Evolutionary conservation across 2,329 filamentous ascomycete species (phyloP), one percentile per base, ranked within the genome.

Genomic region (Fonsecaea nubica): DNA sequence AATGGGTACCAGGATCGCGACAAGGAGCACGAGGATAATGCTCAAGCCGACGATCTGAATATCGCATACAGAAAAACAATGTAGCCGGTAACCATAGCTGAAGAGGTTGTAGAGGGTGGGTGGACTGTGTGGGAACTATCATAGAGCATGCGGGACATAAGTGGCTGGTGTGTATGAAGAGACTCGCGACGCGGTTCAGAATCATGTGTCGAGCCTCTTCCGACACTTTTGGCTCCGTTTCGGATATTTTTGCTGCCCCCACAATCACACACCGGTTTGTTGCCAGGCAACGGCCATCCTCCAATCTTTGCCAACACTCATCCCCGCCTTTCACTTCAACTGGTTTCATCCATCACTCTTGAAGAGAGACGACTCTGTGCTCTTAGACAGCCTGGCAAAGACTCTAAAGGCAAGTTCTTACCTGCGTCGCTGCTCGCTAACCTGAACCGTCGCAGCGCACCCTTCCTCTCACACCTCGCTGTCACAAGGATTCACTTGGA

Each of bases 31-130:
- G 8, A 35, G 9, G 45, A 18, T 35, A 62, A 50, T 56, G 55
- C 55, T 65, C 62, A 63, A 36, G 42, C 30, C 60, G 18, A 12
- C 30, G 50, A 50, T 45, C 50, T 18, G 58, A 58, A 48, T 68
- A 68, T 68, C 38, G 63, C 38, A 66, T 65, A 68, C 50, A 50
- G 62, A 8, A 48, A 63, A 65, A 60, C 40, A 35, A 65, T 68
- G 66, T 53, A 48, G 63, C 15, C 33, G 58, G 36, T 64, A 68
- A 58, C n/a, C 66, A 68, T 68, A 63, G 63, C 36, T 25, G 48
- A 48, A 57, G 59, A 25, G 55, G 58, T 3, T 35, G 25, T 52
- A 25, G 25, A 25, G 25, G 25, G 25, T 25, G 25, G 25, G 25
- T 52, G 21, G 48, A 48, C 4, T 50, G 13, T 25, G 32, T 30